Percentiles rank a stretch among this genome's conserved stretches.
Conservation (phyloP, 345 rosid species). For the Camelina laxa region DNA sequence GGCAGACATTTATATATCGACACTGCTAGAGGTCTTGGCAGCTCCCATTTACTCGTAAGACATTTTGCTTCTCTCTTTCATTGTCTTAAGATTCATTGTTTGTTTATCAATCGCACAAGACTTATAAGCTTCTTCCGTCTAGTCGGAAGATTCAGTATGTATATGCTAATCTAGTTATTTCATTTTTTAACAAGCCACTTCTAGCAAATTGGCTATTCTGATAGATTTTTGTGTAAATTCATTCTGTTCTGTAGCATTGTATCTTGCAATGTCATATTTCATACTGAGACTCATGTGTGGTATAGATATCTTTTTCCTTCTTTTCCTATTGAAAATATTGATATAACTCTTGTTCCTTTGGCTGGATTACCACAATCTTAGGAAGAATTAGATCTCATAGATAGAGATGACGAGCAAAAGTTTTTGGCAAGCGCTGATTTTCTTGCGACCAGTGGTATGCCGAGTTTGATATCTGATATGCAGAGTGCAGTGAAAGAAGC, state of each 20-base stretch:
- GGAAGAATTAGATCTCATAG: constrained; percentile 81
- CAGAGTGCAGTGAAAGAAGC: constrained; percentile 71
- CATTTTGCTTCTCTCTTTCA: constrained; percentile 13
- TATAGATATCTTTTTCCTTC: neutral
- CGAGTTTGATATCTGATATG: constrained; percentile 58
- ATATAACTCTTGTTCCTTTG: neutral
- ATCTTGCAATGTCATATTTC: constrained; percentile 8
- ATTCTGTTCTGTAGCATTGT: neutral
- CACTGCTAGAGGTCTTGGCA: constrained; percentile 77
- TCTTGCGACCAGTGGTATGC: constrained; percentile 75
- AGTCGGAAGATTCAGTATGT: neutral
- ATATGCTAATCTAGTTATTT: neutral
- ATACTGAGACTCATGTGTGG: neutral
- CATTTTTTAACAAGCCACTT: neutral
- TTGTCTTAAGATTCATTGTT: neutral
- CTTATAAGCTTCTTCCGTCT: constrained; percentile 10
- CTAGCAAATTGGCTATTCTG: neutral
- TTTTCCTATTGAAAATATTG: neutral
- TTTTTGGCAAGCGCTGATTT: constrained; percentile 78
- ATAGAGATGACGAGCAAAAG: constrained; percentile 75
- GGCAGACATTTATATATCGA: constrained; percentile 94
- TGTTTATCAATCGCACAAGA: neutral
- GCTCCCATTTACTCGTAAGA: constrained; percentile 74
- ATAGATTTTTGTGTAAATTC: neutral
- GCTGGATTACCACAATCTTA: constrained; percentile 36